Base-by-base conservation (phyloP, 1,139 yeast genomes). In the Nadsonia starkeyi-henricii region DNA sequence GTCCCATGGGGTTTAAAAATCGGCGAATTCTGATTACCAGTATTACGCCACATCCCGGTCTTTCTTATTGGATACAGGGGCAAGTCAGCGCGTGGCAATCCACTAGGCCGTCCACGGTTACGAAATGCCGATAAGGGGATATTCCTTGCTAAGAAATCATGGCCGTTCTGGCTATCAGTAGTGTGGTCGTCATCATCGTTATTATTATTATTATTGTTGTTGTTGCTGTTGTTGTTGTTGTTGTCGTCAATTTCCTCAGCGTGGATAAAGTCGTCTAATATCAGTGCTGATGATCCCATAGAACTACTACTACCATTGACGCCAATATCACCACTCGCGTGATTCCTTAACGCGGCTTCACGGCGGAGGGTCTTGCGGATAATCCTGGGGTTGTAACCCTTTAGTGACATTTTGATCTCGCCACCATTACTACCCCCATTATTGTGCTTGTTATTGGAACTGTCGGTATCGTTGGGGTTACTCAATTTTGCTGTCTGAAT, bases 81-180 rank as follows among this genome's bases (percentile, higher is more conserved):
- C 28, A 9, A 15, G n/a, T n/a, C n/a, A n/a, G n/a, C n/a, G n/a
- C n/a, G n/a, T n/a, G n/a, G n/a, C n/a, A n/a, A n/a, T n/a, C n/a
- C n/a, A n/a, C n/a, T n/a, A n/a, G n/a, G n/a, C n/a, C n/a, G n/a
- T n/a, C n/a, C 4, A 12, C 85, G 82, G 64, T 86, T 88, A 58
- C 96, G 72, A 62, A 88, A 88, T 1, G 96, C 96, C 3, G 94
- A 85, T 42, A 88, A 66, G 1, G 96, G 96, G 12, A 85, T 85
- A 52, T 76, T 75, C 55, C 54, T 41, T 1, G 47, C 53, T 2
- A 53, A 51, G 36, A 54, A 48, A 33, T 52, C 33, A 39, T 47
- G 28, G 28, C n/a, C n/a, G n/a, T n/a, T n/a, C n/a, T n/a, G n/a
- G n/a, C n/a, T 23, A 23, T 23, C 9, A 9, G 28, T 23, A 23